Evolutionary conservation across 345 rosid genomes (phyloP).

Genomic region (Populus ilicifolia): DNA sequence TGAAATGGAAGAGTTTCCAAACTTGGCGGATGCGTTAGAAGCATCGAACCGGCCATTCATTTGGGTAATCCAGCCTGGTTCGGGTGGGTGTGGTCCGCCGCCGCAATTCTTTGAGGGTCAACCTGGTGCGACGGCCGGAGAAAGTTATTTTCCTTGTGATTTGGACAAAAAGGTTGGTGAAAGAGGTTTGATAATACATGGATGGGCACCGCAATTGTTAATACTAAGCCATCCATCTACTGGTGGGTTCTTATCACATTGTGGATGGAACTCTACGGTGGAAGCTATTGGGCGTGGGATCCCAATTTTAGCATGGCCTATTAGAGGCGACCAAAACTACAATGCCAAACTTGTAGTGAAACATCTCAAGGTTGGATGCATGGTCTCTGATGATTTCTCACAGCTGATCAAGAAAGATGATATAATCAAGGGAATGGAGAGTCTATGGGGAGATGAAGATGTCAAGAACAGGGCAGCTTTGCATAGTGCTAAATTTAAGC

Average conservation of each 20-base stretch:
- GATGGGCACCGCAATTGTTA: constrained; percentile 53
- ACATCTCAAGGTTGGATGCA: constrained; percentile 34
- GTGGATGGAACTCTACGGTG: constrained; percentile 55
- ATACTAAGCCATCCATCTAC: constrained; percentile 45
- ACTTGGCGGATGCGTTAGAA: constrained; percentile 24
- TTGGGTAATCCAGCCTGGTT: constrained; percentile 26
- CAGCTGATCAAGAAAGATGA: constrained; percentile 17
- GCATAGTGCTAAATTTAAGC: constrained; percentile 14
- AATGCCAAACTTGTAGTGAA: constrained; percentile 43
- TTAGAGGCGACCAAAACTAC: constrained; percentile 48
- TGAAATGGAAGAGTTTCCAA: constrained; percentile 16
- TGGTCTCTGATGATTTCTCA: constrained; percentile 24
- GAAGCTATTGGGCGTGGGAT: constrained; percentile 49
- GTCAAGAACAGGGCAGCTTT: constrained; percentile 8
- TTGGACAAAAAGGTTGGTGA: constrained; percentile 23
- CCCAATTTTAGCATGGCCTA: constrained; percentile 48
- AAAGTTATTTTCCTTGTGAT: constrained; percentile 13
- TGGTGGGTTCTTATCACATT: constrained; percentile 49
- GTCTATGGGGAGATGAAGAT: constrained; percentile 19
- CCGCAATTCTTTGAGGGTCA: not conserved
- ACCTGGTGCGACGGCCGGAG: not conserved
- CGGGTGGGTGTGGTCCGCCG: constrained; percentile 19
- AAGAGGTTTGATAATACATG: constrained; percentile 38
- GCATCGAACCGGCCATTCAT: constrained; percentile 17
- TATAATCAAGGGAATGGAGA: constrained; percentile 20